Conservation (phyloP, 1,284 basidiomycete genomes). For the Rhizoctonia solani region DNA sequence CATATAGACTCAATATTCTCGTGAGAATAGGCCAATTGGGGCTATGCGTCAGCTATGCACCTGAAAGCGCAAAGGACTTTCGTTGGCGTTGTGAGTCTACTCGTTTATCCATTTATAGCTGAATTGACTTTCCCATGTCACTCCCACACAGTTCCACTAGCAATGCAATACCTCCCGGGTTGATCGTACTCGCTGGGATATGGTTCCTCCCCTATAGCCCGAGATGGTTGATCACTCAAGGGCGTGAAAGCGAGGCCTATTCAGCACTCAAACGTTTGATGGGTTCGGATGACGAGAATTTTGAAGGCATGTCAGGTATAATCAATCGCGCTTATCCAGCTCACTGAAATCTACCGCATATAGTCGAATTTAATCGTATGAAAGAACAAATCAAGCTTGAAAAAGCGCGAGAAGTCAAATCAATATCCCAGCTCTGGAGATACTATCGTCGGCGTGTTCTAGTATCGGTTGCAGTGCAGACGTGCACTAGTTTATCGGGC, state of each 20-base stretch:
- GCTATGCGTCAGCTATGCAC: slow-evolving; percentile 22
- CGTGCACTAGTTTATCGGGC: slow-evolving; percentile 23
- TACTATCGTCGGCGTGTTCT: slow-evolving; percentile 10
- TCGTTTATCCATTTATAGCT: neutral
- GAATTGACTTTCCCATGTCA: neutral
- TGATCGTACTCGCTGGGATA: slow-evolving; percentile 11
- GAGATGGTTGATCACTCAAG: slow-evolving; percentile 28
- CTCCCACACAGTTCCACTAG: slow-evolving; percentile 3
- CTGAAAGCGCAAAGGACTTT: slow-evolving; percentile 12
- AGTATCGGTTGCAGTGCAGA: slow-evolving; percentile 26
- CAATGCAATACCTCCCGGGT: slow-evolving; percentile 24
- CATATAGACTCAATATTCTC: neutral
- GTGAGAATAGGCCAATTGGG: slow-evolving; percentile 17
- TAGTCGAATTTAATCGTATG: slow-evolving; percentile 27
- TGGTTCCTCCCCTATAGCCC: slow-evolving; percentile 35
- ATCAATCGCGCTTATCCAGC: neutral
- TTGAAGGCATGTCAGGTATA: slow-evolving; percentile 1
- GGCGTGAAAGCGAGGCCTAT: slow-evolving; percentile 29
- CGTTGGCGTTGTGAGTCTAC: slow-evolving; percentile 23
- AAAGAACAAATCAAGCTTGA: slow-evolving; percentile 27
- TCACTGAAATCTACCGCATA: slow-evolving; percentile 1
- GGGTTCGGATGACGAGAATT: slow-evolving; percentile 2
- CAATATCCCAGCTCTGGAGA: slow-evolving; percentile 8
- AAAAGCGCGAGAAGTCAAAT: slow-evolving; percentile 18
- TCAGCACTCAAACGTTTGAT: slow-evolving; percentile 8